Evolutionary conservation across 805 yeast species (phyloP).

Genomic region (Ascoidea rubescens): DNA sequence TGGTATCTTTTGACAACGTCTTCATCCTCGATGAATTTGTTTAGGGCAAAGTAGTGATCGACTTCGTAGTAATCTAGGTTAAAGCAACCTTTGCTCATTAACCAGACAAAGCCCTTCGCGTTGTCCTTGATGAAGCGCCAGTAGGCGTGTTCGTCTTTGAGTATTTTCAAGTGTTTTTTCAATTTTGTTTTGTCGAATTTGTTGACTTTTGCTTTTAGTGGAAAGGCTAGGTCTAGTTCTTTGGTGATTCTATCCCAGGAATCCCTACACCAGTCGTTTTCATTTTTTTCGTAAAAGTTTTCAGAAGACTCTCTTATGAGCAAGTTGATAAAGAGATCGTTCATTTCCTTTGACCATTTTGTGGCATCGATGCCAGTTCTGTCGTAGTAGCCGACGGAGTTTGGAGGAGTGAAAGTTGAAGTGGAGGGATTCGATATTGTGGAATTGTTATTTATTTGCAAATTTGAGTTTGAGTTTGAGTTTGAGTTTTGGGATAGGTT

Average conservation of each 20-base stretch:
- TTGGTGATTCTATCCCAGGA: constrained; percentile 6
- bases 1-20: constrained; percentile 3
- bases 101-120: constrained; percentile 7
- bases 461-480: too few species aligned
- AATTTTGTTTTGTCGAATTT: constrained; percentile 8
- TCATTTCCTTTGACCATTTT: constrained; percentile 10
- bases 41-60: constrained; percentile 6
- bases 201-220: constrained; percentile 8
- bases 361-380: constrained; percentile 3
- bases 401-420: too few species aligned
- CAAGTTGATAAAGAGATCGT: constrained; percentile 5
- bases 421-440: too few species aligned
- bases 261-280: constrained; percentile 8
- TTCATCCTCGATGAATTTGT: constrained; percentile 4
- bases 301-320: constrained; percentile 5
- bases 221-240: constrained; percentile 8
- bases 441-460: too few species aligned
- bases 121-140: constrained; percentile 7
- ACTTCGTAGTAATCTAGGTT: constrained; percentile 4
- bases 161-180: constrained; percentile 8
- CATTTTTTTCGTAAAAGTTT: constrained; percentile 7
- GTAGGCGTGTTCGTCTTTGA: constrained; percentile 7
- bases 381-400: too few species aligned
- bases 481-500: too few species aligned
- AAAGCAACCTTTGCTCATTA: constrained; percentile 4